Evolutionary conservation across 495 filamentous ascomycete species (phyloP), one percentile per base, ranked within the genome.

Genomic region (Xylaria palmicola): DNA sequence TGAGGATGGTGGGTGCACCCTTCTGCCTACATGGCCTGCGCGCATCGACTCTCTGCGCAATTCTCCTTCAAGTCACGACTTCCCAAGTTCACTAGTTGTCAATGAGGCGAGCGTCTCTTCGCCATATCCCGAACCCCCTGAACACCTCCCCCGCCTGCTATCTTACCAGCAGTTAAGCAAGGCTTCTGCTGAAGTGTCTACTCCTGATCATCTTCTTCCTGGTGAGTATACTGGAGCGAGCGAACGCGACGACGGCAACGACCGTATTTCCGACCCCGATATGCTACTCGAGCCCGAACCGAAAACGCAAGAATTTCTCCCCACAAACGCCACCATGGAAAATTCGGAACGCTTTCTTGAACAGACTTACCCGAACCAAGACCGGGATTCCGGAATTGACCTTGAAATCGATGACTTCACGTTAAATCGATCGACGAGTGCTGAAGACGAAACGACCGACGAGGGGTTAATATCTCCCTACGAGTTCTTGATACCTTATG

Each of bases 1-100:
- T 73, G 91, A 94, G 75, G 95, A 99, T 84, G 94, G 94, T 98
- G 85, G 79, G 92, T 92, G 64, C 68, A 60, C 59, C 61, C 67
- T 72, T 67, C 66, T 68, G 54, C 63, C 50, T 60, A 47, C 62
- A 48, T 76, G 73, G 72, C 75, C 79, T 51, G 62, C 62, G 62
- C 71, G 75, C 62, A 69, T 64, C 67, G 74, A 72, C 60, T 77
- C 77, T 68, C 65, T 75, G 65, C 66, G 65, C 60, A 68, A 72
- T 64, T 51, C 75, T 68, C 49, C 65, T 27, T 27, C 60, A 58
- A 58, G 59, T 44, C 58, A 63, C 62, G 56, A 68, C 65, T 68
- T 56, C 49, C 59, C 51, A 65, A 66, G 50, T 65, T 71, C 48
- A 54, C 55, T 44, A 41, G 47, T 61, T 65, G 54, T 50, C 50